Base-by-base conservation (phyloP, 495 filamentous ascomycete genomes). In the Xylaria flabelliformis region DNA sequence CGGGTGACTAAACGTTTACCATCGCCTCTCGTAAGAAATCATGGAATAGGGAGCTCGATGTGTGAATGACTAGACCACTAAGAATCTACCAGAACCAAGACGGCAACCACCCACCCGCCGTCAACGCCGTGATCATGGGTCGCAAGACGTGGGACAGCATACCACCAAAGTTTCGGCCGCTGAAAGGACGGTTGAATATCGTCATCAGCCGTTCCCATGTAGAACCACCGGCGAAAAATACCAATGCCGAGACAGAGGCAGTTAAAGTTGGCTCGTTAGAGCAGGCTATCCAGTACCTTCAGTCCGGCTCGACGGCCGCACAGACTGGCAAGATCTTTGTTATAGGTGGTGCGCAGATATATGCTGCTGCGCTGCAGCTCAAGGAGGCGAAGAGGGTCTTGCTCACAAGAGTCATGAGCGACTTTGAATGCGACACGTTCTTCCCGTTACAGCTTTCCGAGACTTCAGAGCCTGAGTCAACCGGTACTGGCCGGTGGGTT, bases 141-240 rank as follows among this genome's bases (percentile, higher is more conserved):
- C 92, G 96, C 73, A 97, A 96, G 82, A 98, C 96, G 0, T 99
- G 94, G 90, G 92, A 95, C 36, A 92, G 89, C 56, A 94, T 99
- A 4, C 95, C 95, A 2, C 75, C 81, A 0, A 83, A 82, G 15
- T 92, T 94, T 75, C 87, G 94, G n/a, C 96, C 96, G 41, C 83
- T 99, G 15, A 90, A 87, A 59, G 93, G 88, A 32, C 80, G 96
- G 34, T 80, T 92, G 6, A 98, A 94, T 74, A 87, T 97, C 12
- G 90, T 99, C 59, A 79, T 99, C 64, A 91, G 89, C 44, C 84
- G 91, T 10, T 75, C 79, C n/a, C 71, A 76, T 32, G 9, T 69
- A 0, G 46, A 61, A 3, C 24, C 72, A 4, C 59, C 74, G 53
- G 41, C 72, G 29, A 19, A 2, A 12, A 29, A 44, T 42, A 48